A percentile compares a stretch with the other conserved stretches of the same genome.
These are phyloP conservation scores for Geranium rotundifolium DNA, from an alignment of 345 rosid species.

Conservation along the genomic window DNA sequence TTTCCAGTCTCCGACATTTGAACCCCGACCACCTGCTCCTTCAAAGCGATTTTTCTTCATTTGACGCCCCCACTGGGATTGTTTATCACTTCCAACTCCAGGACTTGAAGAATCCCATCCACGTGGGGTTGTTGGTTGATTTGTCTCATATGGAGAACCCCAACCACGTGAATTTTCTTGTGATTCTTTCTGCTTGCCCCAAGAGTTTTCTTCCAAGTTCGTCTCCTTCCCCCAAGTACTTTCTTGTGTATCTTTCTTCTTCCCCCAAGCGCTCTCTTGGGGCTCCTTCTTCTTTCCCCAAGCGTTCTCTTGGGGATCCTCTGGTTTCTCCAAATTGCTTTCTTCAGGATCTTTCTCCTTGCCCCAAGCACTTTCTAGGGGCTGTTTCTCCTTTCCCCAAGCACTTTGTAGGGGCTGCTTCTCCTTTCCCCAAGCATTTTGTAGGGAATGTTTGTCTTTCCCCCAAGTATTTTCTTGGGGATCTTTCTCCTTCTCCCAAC, in stretches of 20 bases:
- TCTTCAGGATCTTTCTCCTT: not conserved
- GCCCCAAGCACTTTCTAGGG: not conserved
- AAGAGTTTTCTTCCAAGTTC: not conserved
- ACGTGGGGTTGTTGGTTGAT: constrained; percentile 5
- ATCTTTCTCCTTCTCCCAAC: not conserved
- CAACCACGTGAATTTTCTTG: constrained; percentile 22
- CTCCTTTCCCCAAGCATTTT: not conserved
- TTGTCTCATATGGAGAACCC: constrained; percentile 28
- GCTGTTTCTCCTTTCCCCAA: not conserved
- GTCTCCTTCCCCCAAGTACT: not conserved
- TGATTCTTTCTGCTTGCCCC: not conserved
- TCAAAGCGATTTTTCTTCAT: constrained; percentile 33
- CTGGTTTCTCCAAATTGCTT: not conserved
- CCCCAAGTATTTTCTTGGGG: constrained; percentile 7
- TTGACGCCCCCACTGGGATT: constrained; percentile 31
- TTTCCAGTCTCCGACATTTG: constrained; percentile 51
- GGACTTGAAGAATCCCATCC: constrained; percentile 24
- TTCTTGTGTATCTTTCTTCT: not conserved
- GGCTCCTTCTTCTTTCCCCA: not conserved
- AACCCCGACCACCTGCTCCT: constrained; percentile 37
- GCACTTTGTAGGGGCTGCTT: not conserved
- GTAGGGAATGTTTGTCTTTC: constrained; percentile 4
- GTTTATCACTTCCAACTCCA: constrained; percentile 20
- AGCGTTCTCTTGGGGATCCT: not conserved
- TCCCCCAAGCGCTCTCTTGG: not conserved